These are phyloP conservation scores for Melaleuca quinquenervia DNA, from an alignment of 345 rosid species.

Conservation along the genomic window DNA sequence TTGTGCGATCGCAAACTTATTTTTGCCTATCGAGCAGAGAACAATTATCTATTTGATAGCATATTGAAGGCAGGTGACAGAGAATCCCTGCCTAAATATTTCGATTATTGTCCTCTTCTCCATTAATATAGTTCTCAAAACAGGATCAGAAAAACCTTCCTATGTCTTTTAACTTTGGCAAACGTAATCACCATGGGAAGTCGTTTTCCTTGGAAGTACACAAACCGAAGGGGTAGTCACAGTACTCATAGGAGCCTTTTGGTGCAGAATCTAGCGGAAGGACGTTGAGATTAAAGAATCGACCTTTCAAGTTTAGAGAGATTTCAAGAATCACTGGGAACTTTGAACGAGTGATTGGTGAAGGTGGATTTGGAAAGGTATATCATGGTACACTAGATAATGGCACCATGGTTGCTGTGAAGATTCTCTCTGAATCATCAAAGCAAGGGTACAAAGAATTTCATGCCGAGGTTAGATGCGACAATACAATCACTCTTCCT, in stretches of 20 bases:
- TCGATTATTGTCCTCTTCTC: no score
- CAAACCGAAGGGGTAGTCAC: not conserved
- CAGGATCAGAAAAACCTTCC: no score
- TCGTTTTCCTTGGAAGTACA: not conserved
- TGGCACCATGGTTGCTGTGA: slow-evolving; percentile 14
- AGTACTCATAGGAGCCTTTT: not conserved
- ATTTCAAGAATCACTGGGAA: slow-evolving; percentile 28
- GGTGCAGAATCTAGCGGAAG: not conserved
- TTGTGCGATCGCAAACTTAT: not conserved
- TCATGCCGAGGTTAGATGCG: slow-evolving; percentile 10
- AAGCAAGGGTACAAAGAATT: slow-evolving; percentile 15
- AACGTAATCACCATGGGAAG: fast-evolving
- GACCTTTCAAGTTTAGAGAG: slow-evolving; percentile 16
- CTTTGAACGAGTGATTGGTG: slow-evolving; percentile 26
- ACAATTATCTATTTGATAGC: no score
- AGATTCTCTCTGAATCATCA: slow-evolving; percentile 7
- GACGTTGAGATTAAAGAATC: not conserved
- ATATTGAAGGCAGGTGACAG: no score
- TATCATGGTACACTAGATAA: slow-evolving; percentile 4
- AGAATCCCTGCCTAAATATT: no score
- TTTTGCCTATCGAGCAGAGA: not conserved
- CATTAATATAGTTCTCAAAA: no score
- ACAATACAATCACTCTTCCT: not conserved
- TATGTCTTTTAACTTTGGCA: not conserved
- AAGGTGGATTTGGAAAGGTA: slow-evolving; percentile 38